Percentiles rank a stretch among this genome's conserved stretches.
Evolutionary conservation across 352 stramenopile species (phyloP).

Genomic region (Pythium chondricola): DNA sequence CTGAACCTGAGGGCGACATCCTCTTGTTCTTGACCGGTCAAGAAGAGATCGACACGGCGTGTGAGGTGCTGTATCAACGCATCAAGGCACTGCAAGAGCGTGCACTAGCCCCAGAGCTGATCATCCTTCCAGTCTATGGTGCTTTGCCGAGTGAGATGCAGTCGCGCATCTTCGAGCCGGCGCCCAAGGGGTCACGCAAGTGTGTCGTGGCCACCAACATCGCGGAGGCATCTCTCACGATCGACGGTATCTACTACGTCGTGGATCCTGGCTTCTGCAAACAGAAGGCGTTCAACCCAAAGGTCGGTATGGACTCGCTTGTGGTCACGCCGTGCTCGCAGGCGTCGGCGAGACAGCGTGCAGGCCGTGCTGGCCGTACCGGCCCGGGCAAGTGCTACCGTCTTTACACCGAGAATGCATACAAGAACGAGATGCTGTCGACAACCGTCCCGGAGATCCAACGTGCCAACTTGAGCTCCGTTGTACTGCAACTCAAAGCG

Average conservation of each 20-base stretch:
- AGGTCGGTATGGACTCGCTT: slow-evolving; percentile 99
- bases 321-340: slow-evolving; percentile 98
- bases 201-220: slow-evolving; percentile 99
- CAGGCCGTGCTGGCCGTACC: slow-evolving; percentile 96
- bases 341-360: slow-evolving; percentile 95
- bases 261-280: slow-evolving; percentile 96
- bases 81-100: slow-evolving; percentile 95
- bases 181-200: slow-evolving; percentile 93
- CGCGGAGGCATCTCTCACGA: slow-evolving; percentile 98
- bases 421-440: slow-evolving; percentile 96
- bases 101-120: slow-evolving; percentile 94
- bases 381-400: slow-evolving; percentile 99
- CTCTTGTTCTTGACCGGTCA: slow-evolving; percentile 99
- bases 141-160: slow-evolving; percentile 98
- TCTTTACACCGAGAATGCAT: slow-evolving; percentile 98
- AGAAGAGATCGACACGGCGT: slow-evolving; percentile 99
- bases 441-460: slow-evolving; percentile 99
- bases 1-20: slow-evolving; percentile 97
- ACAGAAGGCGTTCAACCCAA: slow-evolving; percentile 99
- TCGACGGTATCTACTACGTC: slow-evolving; percentile 97
- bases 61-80: slow-evolving; percentile 95
- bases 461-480: slow-evolving; percentile 96
- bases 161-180: slow-evolving; percentile 98
- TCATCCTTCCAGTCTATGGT: slow-evolving; percentile 98
- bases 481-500: slow-evolving; percentile 98